Base-by-base conservation (phyloP, 306 rosid species). In the Alnus glutinosa region DNA sequence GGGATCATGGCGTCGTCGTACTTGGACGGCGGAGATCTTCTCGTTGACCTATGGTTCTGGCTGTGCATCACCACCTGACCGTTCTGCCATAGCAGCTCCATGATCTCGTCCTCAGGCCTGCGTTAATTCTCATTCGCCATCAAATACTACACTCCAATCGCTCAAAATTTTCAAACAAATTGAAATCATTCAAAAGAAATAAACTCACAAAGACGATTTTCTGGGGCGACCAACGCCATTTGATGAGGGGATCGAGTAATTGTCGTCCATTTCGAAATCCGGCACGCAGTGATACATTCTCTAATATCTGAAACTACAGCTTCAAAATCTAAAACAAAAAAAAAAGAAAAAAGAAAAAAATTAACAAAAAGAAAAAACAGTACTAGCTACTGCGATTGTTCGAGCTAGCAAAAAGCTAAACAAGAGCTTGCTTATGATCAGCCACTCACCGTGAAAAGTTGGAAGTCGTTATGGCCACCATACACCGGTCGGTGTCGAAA, bases 31-130 rank as follows among this genome's bases (percentile, higher is more conserved):
- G 81, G 75, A 2, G 79, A 76, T 76, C 78, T 89, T 77, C 74
- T 85, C 5, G 28, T 42, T 2, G 91, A 76, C 18, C 87, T 83
- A 11, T 91, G 93, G 74, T 71, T 91, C 64, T 87, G 93, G 81
- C 84, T 89, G 18, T 86, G 92, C 86, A 86, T 75, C 37, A 87
- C 88, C 15, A 89, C 88, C 48, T 84, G 89, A 2, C 98, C 97
- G 84, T 91, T 83, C 58, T 92, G 85, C 96, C 96, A 92, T 1
- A 94, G 77, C n/a, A 94, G 86, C 83, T 94, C 92, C 92, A 92
- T 80, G 63, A 89, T 85, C 73, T 87, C 93, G 1, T 90, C 87
- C 4, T 89, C 88, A 28, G 80, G 86, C 93, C 95, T 91, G 87
- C 80, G 34, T 23, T 23, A 23, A 23, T 71, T 59, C 44, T 23